Base-by-base conservation (phyloP, 2,329 filamentous ascomycete genomes). In the Colletotrichum gigasporum region DNA sequence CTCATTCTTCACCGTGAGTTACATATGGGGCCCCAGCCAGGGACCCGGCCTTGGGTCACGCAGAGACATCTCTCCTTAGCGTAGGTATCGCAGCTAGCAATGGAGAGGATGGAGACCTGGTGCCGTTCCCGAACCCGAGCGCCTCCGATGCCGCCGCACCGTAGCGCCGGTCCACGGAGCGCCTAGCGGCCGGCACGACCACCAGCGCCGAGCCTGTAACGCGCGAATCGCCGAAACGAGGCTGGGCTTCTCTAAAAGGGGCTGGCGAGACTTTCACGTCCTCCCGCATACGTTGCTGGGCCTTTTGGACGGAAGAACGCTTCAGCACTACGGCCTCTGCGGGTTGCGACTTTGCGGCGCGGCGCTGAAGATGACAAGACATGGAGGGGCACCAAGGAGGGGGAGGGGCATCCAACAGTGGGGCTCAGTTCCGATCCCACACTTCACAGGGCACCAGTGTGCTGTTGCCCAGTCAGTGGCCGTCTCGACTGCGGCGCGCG, bases 341-440 rank as follows among this genome's bases (percentile, higher is more conserved):
- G 7, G 24, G 14, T 10, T 28, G 24, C 30, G 22, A 7, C 16
- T 34, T 53, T 41, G 41, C 26, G 26, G 44, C 37, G 56, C 34
- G 24, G 18, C 42, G 26, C 53, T 56, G 53, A 37, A 56, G 9
- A 47, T 39, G 60, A 47, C 12, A 32, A 45, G 24, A 41, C 20
- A 26, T 48, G 56, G 56, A 54, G 61, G 56, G 56, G 56, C 34
- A 60, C 26, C 11, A 9, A 9, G n/a, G 48, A 63, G 60, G 60
- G 45, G 35, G 55, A 47, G 61, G 55, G 61, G 56, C 30, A n/a
- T 50, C 39, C 47, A 45, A 53, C 12, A 20, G 53, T 44, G 59
- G 59, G 44, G 53, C 53, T 22, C 44, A 30, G 22, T 16, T 30
- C 12, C 22, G 24, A 10, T n/a, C n/a, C n/a, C n/a, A n/a, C n/a